Evolutionary conservation across 106 monocot species (phyloP), one percentile per base, ranked within the genome.

Genomic region (Dendrobium catenatum): DNA sequence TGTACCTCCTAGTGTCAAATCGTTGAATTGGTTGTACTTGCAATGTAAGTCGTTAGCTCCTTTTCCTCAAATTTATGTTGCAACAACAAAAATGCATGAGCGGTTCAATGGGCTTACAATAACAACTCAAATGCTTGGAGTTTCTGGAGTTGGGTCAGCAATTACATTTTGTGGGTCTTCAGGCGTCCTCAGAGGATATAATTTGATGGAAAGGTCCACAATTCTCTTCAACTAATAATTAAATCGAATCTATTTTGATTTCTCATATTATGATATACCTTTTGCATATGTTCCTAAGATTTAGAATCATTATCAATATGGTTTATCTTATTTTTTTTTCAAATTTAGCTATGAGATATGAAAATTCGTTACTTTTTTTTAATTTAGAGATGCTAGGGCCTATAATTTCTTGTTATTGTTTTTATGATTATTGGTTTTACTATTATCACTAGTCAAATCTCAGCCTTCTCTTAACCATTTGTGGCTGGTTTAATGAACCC

Each of bases 51-150:
- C 56, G 13, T 51, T 51, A 70, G 75, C 64, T 58, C 77, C 73
- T 10, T 96, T 89, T 67, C 95, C 95, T 72, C 91, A 86, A 42
- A 88, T 91, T 86, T 89, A 83, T 87, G n/a, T 93, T 77, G 84
- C 58, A 48, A 59, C 27, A n/a, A 77, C 56, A 47, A 85, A 73
- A 68, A 73, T 67, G 19, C 20, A 46, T 19, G 73, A 87, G 10
- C 19, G 49, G 61, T 82, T 73, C 40, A 27, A 55, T 73, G 54
- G 77, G 61, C 55, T 81, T 19, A 27, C 40, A 80, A 72, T 41
- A 8, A 43, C 64, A 61, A 42, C 79, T 84, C 87, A 79, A 73
- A 15, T 80, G 44, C 22, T 79, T 80, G 83, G 73, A 80, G 85
- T 90, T 78, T 93, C 90, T 80, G 91, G 93, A 73, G 41, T 90